Conservation (phyloP, 1,284 basidiomycete genomes). For the Lentinula novae-zelandiae region DNA sequence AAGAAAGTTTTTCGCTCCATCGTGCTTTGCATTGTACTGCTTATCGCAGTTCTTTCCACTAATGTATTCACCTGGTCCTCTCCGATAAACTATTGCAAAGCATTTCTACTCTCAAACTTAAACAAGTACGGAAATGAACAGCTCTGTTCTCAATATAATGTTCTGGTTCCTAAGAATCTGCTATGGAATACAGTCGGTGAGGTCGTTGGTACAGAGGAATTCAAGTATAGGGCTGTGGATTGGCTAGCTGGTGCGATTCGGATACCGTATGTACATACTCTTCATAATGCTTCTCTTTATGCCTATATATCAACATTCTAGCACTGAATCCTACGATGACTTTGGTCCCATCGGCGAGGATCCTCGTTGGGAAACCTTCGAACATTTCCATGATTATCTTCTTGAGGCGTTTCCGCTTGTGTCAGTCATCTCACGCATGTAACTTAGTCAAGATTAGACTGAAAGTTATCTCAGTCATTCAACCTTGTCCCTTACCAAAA, state of each 20-base stretch:
- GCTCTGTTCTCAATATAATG: slow-evolving; percentile 26
- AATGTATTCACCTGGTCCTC: not conserved
- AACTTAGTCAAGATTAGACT: not conserved
- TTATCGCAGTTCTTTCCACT: not conserved
- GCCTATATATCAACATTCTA: not conserved
- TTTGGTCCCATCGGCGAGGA: slow-evolving; percentile 23
- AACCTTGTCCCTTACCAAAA: slow-evolving; percentile 34
- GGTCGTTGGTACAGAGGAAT: slow-evolving; percentile 26
- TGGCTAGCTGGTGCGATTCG: slow-evolving; percentile 33
- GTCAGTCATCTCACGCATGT: slow-evolving; percentile 18
- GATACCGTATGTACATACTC: slow-evolving; percentile 26
- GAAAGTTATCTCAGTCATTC: slow-evolving; percentile 27
- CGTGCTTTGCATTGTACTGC: not conserved
- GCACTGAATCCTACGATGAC: slow-evolving; percentile 20
- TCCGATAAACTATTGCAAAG: not conserved
- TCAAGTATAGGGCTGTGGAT: slow-evolving; percentile 27
- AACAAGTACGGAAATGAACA: not conserved
- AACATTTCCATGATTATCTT: slow-evolving; percentile 23
- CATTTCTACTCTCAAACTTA: not conserved
- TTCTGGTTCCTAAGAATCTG: slow-evolving; percentile 22
- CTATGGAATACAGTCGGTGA: slow-evolving; percentile 24
- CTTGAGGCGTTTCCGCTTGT: slow-evolving; percentile 29
- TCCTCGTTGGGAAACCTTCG: slow-evolving; percentile 26
- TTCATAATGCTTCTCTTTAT: not conserved
- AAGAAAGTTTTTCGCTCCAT: not conserved